Evolutionary conservation across 140 eudicot species (phyloP), one percentile per base, ranked within the genome.

Genomic region (Oenanthe javanica): DNA sequence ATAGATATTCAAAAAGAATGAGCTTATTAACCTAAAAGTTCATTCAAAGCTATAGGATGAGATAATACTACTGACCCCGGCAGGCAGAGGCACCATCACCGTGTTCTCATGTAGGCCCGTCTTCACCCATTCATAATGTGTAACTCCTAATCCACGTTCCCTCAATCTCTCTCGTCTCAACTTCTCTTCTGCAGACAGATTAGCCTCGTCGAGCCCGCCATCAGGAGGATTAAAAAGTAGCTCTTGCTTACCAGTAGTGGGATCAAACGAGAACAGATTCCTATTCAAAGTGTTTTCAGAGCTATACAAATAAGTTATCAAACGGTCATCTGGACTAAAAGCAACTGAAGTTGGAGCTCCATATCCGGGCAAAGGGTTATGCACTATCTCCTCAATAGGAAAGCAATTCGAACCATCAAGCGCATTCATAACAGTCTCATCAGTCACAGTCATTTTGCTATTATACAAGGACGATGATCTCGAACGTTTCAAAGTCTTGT

Each of bases 141-240:
- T 95, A 40, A 95, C 97, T 14, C 99, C 99, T 81, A 95, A 89
- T 59, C 99, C 99, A 64, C 97, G 93, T 83, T 95, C 97, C 86
- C 97, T 88, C 73, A 86, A 84, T 78, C 97, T 90, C 87, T 95
- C 99, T 84, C 99, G 91, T 79, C 97, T 88, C 79, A 95, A 84
- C 87, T 92, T 95, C 85, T 95, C 99, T 84, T 95, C 93, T 21
- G 89, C 90, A 21, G 97, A 91, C 48, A 95, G 70, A 79, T 95
- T 95, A 84, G 87, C 88, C 87, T 92, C 98, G 78, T 90, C 97
- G 81, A 94, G 96, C 36, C 98, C 98, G 1, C 96, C 98, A 87
- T 87, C 97, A 16, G 90, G 90, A 64, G 99, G 97, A 77, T 87
- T 88, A 74, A 95, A 92, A 77, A 90, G 84, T 75, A 90, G 54